Percentiles rank a stretch among this genome's conserved stretches.
Evolutionary conservation across 768 basidiomycete genomes (phyloP).

Genomic region (Suillus lakei): DNA sequence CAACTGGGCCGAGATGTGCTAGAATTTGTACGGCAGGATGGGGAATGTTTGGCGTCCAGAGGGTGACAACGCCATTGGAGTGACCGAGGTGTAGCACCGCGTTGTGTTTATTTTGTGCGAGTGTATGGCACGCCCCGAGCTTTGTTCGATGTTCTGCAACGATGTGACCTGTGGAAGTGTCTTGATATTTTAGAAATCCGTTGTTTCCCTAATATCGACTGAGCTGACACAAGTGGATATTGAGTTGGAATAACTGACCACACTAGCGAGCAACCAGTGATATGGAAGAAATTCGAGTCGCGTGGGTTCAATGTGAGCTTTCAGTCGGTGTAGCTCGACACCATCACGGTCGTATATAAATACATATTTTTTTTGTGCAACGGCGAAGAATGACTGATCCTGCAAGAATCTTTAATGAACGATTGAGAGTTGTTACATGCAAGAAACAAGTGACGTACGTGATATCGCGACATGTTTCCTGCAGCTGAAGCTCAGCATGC

Average conservation of each 20-base stretch:
- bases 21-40: conserved; percentile 91
- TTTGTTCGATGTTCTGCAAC: conserved; percentile 89
- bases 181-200: conserved; percentile 95
- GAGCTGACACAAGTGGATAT: neutral
- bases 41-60: conserved; percentile 95
- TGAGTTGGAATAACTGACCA: conserved; percentile 55
- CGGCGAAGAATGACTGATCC: conserved; percentile 91
- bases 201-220: conserved; percentile 66
- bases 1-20: conserved; percentile 88
- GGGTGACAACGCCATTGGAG: conserved; percentile 91
- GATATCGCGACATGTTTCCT: conserved; percentile 91
- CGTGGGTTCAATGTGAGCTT: conserved; percentile 86
- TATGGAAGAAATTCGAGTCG: conserved; percentile 92
- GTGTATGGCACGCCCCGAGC: conserved; percentile 80
- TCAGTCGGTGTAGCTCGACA: conserved; percentile 87
- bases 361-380: conserved; percentile 94
- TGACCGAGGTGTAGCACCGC: conserved; percentile 96
- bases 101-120: conserved; percentile 92
- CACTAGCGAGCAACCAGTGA: conserved; percentile 89
- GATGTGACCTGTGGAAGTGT: conserved; percentile 90
- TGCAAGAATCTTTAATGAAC: conserved; percentile 73
- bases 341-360: conserved; percentile 96
- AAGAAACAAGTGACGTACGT: conserved; percentile 55
- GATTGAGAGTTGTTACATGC: neutral
- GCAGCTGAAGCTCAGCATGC: conserved; percentile 86